Percentiles rank a stretch among this genome's conserved stretches.
phyloP scores from a whole-genome alignment of 192 early-diverging fungal species.

The Backusella liffmaniae region DNA sequence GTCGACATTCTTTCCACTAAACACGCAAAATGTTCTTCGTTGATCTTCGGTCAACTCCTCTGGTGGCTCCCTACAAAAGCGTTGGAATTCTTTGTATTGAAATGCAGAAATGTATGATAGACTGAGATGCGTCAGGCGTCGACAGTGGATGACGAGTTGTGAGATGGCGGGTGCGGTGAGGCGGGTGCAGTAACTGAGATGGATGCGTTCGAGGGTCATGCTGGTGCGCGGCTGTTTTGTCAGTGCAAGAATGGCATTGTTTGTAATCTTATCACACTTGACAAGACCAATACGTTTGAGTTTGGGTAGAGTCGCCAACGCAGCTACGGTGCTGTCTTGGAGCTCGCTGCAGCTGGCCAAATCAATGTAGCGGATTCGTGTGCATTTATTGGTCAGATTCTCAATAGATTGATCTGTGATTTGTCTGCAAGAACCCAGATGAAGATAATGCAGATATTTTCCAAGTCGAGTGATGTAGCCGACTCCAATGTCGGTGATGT shows the following conservation, averaged over 20 bases:
- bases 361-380: slow-evolving; percentile 53
- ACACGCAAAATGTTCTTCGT: slow-evolving; percentile 56
- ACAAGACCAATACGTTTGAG: slow-evolving; percentile 54
- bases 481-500: slow-evolving; percentile 48
- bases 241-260: slow-evolving; percentile 50
- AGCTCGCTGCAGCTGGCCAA: slow-evolving; percentile 52
- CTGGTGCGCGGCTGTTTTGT: slow-evolving; percentile 42
- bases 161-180: slow-evolving; percentile 46
- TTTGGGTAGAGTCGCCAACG: slow-evolving; percentile 50
- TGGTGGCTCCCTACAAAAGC: slow-evolving; percentile 51
- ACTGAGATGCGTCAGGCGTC: slow-evolving; percentile 50
- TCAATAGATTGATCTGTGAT: slow-evolving; percentile 50
- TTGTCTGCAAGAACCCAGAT: slow-evolving; percentile 51
- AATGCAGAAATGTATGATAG: slow-evolving; percentile 55
- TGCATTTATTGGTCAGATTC: slow-evolving; percentile 47
- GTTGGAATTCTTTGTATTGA: slow-evolving; percentile 45
- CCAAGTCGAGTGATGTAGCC: slow-evolving; percentile 44
- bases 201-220: slow-evolving; percentile 51
- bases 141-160: slow-evolving; percentile 46
- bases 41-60: slow-evolving; percentile 52
- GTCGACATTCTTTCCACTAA: slow-evolving; percentile 55
- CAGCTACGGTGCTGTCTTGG: slow-evolving; percentile 48
- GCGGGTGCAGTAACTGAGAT: slow-evolving; percentile 52
- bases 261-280: slow-evolving; percentile 56
- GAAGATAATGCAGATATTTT: slow-evolving; percentile 56